A percentile compares a stretch with the other conserved stretches of the same genome.
phyloP scores from a whole-genome alignment of 208 protist genomes.

The Acanthamoeba polyphaga region DNA sequence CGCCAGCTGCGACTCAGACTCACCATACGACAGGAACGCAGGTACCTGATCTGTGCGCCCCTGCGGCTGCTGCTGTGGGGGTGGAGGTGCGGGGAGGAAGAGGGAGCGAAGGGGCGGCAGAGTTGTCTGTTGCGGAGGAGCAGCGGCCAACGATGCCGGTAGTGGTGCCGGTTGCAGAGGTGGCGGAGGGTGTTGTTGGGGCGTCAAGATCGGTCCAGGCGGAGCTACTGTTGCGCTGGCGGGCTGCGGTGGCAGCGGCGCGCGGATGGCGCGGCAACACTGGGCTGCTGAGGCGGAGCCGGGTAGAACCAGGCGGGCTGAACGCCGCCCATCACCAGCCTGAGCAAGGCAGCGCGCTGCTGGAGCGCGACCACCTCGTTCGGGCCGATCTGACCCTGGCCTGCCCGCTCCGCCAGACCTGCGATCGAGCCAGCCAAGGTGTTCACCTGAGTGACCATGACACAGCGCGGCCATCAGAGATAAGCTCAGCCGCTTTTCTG shows the following conservation, averaged over 20 bases:
- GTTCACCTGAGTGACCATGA: too few species aligned
- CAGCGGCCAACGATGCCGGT: not conserved
- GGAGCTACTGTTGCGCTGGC: not conserved
- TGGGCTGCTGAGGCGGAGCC: too few species aligned
- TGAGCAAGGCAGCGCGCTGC: too few species aligned
- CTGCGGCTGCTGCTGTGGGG: not conserved
- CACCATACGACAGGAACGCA: not conserved
- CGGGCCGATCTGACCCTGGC: too few species aligned
- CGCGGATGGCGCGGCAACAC: too few species aligned
- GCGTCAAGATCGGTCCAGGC: not conserved
- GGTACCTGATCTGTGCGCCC: not conserved
- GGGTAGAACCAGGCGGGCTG: too few species aligned
- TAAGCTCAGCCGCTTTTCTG: not conserved
- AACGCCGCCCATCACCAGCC: too few species aligned
- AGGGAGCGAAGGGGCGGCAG: not conserved
- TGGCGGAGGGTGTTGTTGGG: not conserved
- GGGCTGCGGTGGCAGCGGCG: too few species aligned
- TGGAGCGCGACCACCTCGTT: too few species aligned
- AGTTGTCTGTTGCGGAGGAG: conserved; percentile 1
- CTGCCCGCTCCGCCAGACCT: too few species aligned
- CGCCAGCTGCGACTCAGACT: not conserved
- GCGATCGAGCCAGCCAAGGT: too few species aligned
- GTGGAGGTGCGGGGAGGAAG: not conserved
- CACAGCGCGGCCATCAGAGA: too few species aligned
- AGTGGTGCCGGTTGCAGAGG: not conserved